phyloP scores from a whole-genome alignment of 345 rosid species.

The Salix koriyanagi region DNA sequence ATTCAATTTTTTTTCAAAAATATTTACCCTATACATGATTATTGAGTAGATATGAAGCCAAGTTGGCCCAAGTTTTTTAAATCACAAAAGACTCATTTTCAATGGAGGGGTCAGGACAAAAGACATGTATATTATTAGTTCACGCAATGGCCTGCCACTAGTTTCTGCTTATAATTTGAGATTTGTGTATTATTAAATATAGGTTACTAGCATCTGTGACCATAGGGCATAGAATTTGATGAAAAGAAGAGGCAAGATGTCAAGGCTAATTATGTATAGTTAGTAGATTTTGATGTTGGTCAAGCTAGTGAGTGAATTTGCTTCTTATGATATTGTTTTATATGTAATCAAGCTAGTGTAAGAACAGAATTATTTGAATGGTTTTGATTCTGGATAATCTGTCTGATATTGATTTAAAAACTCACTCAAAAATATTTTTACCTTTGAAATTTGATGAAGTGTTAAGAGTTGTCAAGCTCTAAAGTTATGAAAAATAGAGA shows the following conservation, averaged over 20 bases:
- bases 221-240: neutral
- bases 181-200: neutral
- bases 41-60: neutral
- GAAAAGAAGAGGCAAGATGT: neutral
- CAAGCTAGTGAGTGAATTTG: neutral
- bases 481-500: too few species aligned
- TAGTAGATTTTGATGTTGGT: neutral
- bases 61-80: neutral
- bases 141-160: constrained; percentile 17
- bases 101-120: neutral
- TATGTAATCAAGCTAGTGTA: neutral
- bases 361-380: neutral
- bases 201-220: neutral
- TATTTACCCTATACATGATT: too few species aligned
- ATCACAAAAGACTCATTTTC: constrained; percentile 1
- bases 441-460: too few species aligned
- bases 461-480: too few species aligned
- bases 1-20: too few species aligned
- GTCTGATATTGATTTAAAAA: too few species aligned
- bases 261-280: neutral
- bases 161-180: constrained; percentile 2
- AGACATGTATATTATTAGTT: neutral
- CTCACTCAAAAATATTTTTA: neutral
- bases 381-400: neutral
- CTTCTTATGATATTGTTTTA: neutral